These are phyloP conservation scores for Rhizopus microsporus DNA, from an alignment of 371 early-diverging fungal genomes.

Conservation along the genomic window DNA sequence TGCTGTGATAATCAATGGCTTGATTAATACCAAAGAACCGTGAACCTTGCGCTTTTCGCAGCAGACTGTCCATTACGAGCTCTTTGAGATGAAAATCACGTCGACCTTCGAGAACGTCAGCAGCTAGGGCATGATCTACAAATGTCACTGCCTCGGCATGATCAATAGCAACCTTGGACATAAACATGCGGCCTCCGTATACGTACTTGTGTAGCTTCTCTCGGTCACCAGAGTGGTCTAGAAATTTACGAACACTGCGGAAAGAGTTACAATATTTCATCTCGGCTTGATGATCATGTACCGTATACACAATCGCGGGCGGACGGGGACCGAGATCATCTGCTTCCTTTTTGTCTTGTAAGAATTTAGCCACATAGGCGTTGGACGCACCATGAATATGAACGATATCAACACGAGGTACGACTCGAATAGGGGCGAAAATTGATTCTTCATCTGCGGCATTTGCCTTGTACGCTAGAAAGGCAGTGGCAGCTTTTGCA, in stretches of 20 bases:
- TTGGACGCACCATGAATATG: slow-evolving; percentile 69
- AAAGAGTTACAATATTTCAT: slow-evolving; percentile 57
- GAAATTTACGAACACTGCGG: slow-evolving; percentile 54
- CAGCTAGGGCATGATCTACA: slow-evolving; percentile 56
- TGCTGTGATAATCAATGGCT: slow-evolving; percentile 55
- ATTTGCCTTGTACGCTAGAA: slow-evolving; percentile 53
- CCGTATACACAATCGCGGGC: slow-evolving; percentile 64
- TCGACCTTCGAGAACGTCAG: slow-evolving; percentile 61
- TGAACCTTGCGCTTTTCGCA: slow-evolving; percentile 51
- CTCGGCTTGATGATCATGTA: slow-evolving; percentile 68
- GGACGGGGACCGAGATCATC: slow-evolving; percentile 39
- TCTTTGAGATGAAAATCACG: slow-evolving; percentile 64
- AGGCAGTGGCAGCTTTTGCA: slow-evolving; percentile 57
- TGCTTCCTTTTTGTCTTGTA: slow-evolving; percentile 34
- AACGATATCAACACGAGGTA: slow-evolving; percentile 55
- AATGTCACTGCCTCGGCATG: slow-evolving; percentile 59
- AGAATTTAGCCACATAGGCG: slow-evolving; percentile 49
- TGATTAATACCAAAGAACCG: slow-evolving; percentile 64
- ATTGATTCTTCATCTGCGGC: slow-evolving; percentile 54
- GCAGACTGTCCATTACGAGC: slow-evolving; percentile 57
- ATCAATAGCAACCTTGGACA: slow-evolving; percentile 62
- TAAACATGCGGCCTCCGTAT: slow-evolving; percentile 59
- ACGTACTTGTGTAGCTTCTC: slow-evolving; percentile 40
- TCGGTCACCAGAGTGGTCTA: slow-evolving; percentile 19
- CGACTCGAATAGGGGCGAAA: slow-evolving; percentile 42